Evolutionary conservation across 225 moss, liverwort and hornwort genomes (phyloP).

Genomic region (Polytrichum commune): DNA sequence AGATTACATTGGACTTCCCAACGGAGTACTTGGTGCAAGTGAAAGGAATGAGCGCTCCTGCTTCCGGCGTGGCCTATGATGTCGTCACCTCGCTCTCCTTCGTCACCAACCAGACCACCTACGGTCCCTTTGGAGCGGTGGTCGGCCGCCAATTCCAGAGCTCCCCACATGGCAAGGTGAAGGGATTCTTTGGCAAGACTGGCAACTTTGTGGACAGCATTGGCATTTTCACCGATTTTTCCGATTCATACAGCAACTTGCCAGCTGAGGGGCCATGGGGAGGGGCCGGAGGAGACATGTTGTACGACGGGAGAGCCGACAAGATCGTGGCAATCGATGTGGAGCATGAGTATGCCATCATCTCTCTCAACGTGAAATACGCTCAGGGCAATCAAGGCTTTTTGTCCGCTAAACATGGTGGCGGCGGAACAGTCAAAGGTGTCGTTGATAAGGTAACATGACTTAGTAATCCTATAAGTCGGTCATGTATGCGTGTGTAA

Average conservation of each 20-base stretch:
- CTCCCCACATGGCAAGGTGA: not conserved
- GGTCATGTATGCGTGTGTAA: too few relatives aligned
- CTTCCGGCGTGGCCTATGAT: too few relatives aligned
- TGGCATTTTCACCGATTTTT: not conserved
- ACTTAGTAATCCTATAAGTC: too few relatives aligned
- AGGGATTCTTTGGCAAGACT: slow-evolving; percentile 5
- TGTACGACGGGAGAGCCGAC: not conserved
- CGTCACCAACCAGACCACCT: slow-evolving; percentile 5
- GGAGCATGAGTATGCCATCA: too few relatives aligned
- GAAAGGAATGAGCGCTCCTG: too few relatives aligned
- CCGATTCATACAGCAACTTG: not conserved
- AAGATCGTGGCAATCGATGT: not conserved
- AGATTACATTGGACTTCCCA: not conserved
- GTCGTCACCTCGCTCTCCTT: slow-evolving; percentile 5
- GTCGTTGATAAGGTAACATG: too few relatives aligned
- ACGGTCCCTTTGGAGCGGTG: not conserved
- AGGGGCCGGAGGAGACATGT: not conserved
- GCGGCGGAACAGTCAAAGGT: too few relatives aligned
- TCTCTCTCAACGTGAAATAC: too few relatives aligned
- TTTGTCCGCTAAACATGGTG: too few relatives aligned
- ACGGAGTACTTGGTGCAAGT: not conserved
- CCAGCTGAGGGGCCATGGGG: not conserved
- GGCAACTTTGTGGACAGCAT: not conserved
- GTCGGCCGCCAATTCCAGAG: not conserved
- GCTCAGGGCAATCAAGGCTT: too few relatives aligned